Conservation (phyloP, 1,284 basidiomycete genomes). For the Ganoderma sinense region DNA sequence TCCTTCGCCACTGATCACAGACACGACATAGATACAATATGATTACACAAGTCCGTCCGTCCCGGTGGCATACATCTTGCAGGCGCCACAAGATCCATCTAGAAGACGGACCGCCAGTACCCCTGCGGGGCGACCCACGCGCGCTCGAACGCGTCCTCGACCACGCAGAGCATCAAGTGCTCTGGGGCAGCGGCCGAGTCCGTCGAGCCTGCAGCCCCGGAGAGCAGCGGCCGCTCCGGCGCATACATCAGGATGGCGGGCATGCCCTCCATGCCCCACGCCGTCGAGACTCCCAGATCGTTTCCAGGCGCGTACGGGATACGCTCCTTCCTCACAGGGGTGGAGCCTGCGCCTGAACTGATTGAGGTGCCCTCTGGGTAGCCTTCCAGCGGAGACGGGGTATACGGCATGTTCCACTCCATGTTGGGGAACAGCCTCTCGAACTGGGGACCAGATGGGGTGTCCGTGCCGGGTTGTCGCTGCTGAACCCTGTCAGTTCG, state of each 20-base stretch:
- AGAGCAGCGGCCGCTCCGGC: neutral
- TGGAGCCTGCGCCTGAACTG: neutral
- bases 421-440: neutral
- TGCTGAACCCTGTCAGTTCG: neutral
- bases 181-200: neutral
- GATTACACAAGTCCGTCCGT: neutral
- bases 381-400: too few species aligned
- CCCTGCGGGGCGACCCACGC: neutral
- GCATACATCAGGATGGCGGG: neutral
- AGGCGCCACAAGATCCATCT: neutral
- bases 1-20: neutral
- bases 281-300: neutral
- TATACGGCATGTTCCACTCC: neutral
- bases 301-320: neutral
- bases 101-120: neutral
- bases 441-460: neutral
- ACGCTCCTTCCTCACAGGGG: neutral
- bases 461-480: neutral
- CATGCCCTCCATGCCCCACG: neutral
- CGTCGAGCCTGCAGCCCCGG: neutral
- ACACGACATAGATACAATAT: neutral
- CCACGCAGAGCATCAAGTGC: neutral
- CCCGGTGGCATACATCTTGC: neutral
- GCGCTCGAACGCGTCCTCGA: neutral
- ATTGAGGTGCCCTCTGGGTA: neutral